These are phyloP conservation scores for Excoecaria agallocha DNA, from an alignment of 345 rosid species.

Conservation along the genomic window DNA sequence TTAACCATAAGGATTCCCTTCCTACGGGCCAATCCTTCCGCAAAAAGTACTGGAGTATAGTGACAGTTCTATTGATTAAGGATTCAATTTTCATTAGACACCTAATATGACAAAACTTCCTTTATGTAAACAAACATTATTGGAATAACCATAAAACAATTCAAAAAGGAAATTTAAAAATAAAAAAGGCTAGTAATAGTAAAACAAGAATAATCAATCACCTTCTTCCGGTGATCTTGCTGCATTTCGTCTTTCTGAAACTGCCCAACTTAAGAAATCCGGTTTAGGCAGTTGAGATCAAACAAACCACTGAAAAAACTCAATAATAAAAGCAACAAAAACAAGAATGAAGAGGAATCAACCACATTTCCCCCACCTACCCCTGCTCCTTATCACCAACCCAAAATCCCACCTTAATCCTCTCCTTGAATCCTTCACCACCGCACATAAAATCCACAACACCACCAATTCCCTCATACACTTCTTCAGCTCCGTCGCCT, in stretches of 20 bases:
- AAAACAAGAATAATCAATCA: slow-evolving; percentile 16
- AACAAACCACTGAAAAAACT: background rate
- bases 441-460: slow-evolving; percentile 28
- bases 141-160: background rate
- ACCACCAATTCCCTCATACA: slow-evolving; percentile 51
- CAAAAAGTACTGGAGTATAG: background rate
- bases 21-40: background rate
- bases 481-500: slow-evolving; percentile 9
- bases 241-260: slow-evolving; percentile 44
- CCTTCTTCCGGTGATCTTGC: slow-evolving; percentile 85
- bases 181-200: background rate
- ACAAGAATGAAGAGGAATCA: slow-evolving; percentile 30
- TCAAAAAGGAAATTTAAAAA: background rate
- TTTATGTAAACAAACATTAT: too few relatives aligned
- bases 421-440: slow-evolving; percentile 42
- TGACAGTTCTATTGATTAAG: background rate
- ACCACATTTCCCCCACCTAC: slow-evolving; percentile 83
- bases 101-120: too few relatives aligned
- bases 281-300: background rate
- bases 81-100: background rate
- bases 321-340: background rate
- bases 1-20: background rate
- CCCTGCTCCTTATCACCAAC: slow-evolving; percentile 58
- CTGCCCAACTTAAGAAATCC: background rate
- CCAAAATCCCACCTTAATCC: slow-evolving; percentile 52